Base-by-base conservation (phyloP, 2,329 filamentous ascomycete species). In the Trichoderma atroviride region DNA sequence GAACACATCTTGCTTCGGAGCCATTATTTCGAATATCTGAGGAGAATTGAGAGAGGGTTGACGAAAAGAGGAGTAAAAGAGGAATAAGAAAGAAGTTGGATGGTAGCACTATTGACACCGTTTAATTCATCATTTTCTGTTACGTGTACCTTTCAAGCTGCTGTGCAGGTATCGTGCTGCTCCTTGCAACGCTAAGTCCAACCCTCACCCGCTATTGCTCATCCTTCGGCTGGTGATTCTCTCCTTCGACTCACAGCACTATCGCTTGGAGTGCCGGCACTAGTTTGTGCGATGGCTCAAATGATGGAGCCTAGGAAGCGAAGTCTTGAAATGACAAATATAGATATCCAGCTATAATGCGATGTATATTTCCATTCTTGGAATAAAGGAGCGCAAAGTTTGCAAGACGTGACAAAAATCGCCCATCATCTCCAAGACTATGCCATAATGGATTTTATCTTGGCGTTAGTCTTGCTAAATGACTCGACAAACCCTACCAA, bases 1-100 rank as follows among this genome's bases (percentile, higher is more conserved):
- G 40, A 58, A 67, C 3, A 59, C 55, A 13, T 67, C 64, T 59
- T 67, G 64, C 16, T 67, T 67, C 2, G 64, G 64, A 1, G 40
- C 13, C 64, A 59, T 67, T 22, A 29, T n/a, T 37, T 31, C 16
- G 27, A 9, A 9, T 58, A 53, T 10, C 11, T 14, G 35, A n/a
- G 61, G 24, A 31, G 14, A 47, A 47, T 11, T 40, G 27, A 24
- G 35, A 9, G 13, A 22, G n/a, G 33, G 19, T 31, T 16, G 11
- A 55, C n/a, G 63, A 3, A 40, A 33, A 14, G 10, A 14, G 16
- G 24, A 27, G 47, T 1, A 57, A 65, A 31, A 14, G 22, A 35
- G 29, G 24, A 52, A 24, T n/a, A n/a, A 22, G 22, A n/a, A 33
- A 16, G 10, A n/a, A 19, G n/a, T 13, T 37, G 24, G 14, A n/a